phyloP scores from a whole-genome alignment of 2,329 filamentous ascomycete genomes.

The Trichoderma guizhouense region DNA sequence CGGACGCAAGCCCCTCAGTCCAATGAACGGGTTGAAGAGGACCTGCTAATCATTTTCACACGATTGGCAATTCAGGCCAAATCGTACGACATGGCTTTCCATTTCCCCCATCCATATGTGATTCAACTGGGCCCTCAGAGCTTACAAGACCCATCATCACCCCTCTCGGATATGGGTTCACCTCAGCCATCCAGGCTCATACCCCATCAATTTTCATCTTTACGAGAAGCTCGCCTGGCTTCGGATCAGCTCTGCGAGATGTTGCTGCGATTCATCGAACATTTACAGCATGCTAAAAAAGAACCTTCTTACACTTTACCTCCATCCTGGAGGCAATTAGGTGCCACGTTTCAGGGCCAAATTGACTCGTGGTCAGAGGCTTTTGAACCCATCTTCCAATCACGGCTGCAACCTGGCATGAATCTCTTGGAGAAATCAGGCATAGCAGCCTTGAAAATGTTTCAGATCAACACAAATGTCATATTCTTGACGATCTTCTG shows the following conservation, averaged over 20 bases:
- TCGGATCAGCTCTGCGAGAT: slow-evolving; percentile 56
- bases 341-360: slow-evolving; percentile 45
- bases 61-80: slow-evolving; percentile 63
- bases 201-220: slow-evolving; percentile 40
- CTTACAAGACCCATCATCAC: slow-evolving; percentile 27
- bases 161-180: slow-evolving; percentile 43
- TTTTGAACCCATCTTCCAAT: slow-evolving; percentile 53
- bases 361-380: slow-evolving; percentile 54
- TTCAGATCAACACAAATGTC: slow-evolving; percentile 55
- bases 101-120: slow-evolving; percentile 61
- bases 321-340: slow-evolving; percentile 45
- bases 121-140: slow-evolving; percentile 43
- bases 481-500: slow-evolving; percentile 60
- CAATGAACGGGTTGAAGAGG: slow-evolving; percentile 53
- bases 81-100: slow-evolving; percentile 66
- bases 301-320: slow-evolving; percentile 54
- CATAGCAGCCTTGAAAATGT: slow-evolving; percentile 61
- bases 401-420: slow-evolving; percentile 46
- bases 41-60: slow-evolving; percentile 61
- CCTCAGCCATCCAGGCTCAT: slow-evolving; percentile 33
- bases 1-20: slow-evolving; percentile 15
- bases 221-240: slow-evolving; percentile 53
- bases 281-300: slow-evolving; percentile 45
- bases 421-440: slow-evolving; percentile 56
- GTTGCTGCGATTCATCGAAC: slow-evolving; percentile 58